Evolutionary conservation across 768 basidiomycete species (phyloP).

Genomic region (Tricholoma flavovirens): DNA sequence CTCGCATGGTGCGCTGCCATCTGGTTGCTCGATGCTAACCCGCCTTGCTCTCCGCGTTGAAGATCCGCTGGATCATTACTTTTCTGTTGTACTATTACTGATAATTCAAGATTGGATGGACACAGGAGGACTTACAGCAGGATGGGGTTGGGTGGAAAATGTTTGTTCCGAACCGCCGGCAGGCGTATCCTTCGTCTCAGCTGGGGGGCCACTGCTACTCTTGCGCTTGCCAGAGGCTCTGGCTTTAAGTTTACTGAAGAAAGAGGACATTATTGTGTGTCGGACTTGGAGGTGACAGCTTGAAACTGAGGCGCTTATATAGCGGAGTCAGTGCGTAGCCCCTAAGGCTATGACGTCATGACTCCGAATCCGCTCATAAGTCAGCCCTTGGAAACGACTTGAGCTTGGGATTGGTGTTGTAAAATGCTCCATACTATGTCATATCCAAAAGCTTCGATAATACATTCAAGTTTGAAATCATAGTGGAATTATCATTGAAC

Average conservation of each 20-base stretch:
- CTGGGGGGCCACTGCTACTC: constrained; percentile 3
- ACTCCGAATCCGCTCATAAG: not conserved
- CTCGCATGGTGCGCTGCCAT: constrained; percentile 42
- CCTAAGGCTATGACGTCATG: not conserved
- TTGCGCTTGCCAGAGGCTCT: constrained; percentile 14
- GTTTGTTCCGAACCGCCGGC: constrained; percentile 27
- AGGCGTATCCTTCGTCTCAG: constrained; percentile 4
- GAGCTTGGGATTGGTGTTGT: no score
- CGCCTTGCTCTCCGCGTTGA: constrained; percentile 27
- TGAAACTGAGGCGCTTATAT: not conserved
- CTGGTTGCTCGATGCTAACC: constrained; percentile 33
- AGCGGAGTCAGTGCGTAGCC: not conserved
- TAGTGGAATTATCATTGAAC: no score
- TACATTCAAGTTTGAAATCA: no score
- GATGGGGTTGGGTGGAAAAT: constrained; percentile 56
- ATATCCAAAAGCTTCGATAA: no score
- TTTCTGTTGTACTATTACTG: constrained; percentile 31
- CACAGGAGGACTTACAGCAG: constrained; percentile 38
- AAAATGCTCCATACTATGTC: no score
- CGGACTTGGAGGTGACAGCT: constrained; percentile 7
- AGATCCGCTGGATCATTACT: constrained; percentile 57
- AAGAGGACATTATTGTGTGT: constrained; percentile 17
- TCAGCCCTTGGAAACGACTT: no score
- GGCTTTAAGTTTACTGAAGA: constrained; percentile 21
- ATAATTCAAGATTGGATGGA: not conserved